Percentiles rank a stretch among this genome's conserved stretches.
Evolutionary conservation across 1,284 basidiomycete genomes (phyloP).

Genomic region (Blastosporella zonata): DNA sequence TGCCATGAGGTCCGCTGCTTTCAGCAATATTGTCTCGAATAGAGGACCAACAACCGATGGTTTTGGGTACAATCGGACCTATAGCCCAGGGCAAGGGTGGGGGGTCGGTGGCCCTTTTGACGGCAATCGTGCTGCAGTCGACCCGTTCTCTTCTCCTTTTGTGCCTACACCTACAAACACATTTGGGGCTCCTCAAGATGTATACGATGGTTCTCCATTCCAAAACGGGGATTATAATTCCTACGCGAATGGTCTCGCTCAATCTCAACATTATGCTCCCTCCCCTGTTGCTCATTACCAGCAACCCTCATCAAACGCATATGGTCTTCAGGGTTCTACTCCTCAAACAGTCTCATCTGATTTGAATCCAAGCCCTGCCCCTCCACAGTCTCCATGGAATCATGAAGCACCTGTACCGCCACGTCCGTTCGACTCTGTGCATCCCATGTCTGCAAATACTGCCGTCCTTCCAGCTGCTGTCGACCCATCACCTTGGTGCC

Average conservation of each 20-base stretch:
- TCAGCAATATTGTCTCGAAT: slow-evolving; percentile 32
- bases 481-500: slow-evolving; percentile 37
- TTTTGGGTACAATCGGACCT: slow-evolving; percentile 38
- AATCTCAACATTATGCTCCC: slow-evolving; percentile 20
- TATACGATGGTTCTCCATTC: slow-evolving; percentile 17
- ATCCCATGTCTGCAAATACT: slow-evolving; percentile 30
- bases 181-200: slow-evolving; percentile 18
- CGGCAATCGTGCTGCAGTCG: slow-evolving; percentile 10
- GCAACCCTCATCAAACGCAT: slow-evolving; percentile 12
- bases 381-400: slow-evolving; percentile 26
- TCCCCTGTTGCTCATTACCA: slow-evolving; percentile 17
- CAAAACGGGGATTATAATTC: slow-evolving; percentile 17
- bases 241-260: slow-evolving; percentile 15
- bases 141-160: slow-evolving; percentile 16
- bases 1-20: slow-evolving; percentile 27
- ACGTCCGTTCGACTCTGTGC: slow-evolving; percentile 40
- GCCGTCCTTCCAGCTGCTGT: slow-evolving; percentile 24
- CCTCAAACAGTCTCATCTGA: slow-evolving; percentile 15
- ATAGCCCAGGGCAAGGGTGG: slow-evolving; percentile 22
- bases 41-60: slow-evolving; percentile 40
- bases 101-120: slow-evolving; percentile 18
- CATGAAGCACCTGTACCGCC: slow-evolving; percentile 20
- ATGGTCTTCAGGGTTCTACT: slow-evolving; percentile 13
- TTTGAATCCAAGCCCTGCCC: slow-evolving; percentile 17
- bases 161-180: slow-evolving; percentile 13